Evolutionary conservation across 2,329 filamentous ascomycete species (phyloP).

Genomic region (Aspergillus sp.): DNA sequence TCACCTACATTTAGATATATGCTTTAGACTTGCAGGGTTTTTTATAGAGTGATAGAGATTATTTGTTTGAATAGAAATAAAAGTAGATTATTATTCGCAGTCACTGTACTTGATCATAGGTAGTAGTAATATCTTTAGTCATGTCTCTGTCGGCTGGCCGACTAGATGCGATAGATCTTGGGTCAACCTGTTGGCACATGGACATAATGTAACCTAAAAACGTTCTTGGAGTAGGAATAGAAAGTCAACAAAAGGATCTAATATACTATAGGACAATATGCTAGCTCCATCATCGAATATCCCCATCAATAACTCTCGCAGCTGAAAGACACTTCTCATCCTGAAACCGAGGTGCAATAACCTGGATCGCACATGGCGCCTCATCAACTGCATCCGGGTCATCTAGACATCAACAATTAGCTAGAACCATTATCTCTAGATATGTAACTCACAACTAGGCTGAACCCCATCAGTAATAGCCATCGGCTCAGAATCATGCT

Average conservation of each 20-base stretch:
- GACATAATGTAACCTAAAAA: too few species aligned
- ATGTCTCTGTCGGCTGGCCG: too few species aligned
- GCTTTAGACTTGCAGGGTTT: conserved; percentile 31
- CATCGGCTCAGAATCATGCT: conserved; percentile 38
- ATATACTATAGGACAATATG: too few species aligned
- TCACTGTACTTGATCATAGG: too few species aligned
- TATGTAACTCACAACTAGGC: conserved; percentile 26
- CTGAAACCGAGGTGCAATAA: conserved; percentile 49
- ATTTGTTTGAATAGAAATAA: too few species aligned
- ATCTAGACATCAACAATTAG: conserved; percentile 34
- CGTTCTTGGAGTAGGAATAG: too few species aligned
- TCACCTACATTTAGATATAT: conserved; percentile 67
- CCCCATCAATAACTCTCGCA: conserved; percentile 33
- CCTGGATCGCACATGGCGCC: conserved; percentile 50
- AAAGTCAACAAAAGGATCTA: too few species aligned
- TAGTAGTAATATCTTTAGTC: too few species aligned
- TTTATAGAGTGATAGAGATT: too few species aligned
- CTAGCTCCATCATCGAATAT: conserved; percentile 12
- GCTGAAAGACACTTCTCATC: conserved; percentile 50
- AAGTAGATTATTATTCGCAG: too few species aligned
- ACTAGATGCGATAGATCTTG: too few species aligned
- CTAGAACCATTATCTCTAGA: neutral
- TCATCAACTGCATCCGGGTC: conserved; percentile 44
- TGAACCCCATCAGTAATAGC: conserved; percentile 33
- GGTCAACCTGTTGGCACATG: too few species aligned